Conservation (phyloP, 2,329 filamentous ascomycete species). For the Microsporum audouinii region DNA sequence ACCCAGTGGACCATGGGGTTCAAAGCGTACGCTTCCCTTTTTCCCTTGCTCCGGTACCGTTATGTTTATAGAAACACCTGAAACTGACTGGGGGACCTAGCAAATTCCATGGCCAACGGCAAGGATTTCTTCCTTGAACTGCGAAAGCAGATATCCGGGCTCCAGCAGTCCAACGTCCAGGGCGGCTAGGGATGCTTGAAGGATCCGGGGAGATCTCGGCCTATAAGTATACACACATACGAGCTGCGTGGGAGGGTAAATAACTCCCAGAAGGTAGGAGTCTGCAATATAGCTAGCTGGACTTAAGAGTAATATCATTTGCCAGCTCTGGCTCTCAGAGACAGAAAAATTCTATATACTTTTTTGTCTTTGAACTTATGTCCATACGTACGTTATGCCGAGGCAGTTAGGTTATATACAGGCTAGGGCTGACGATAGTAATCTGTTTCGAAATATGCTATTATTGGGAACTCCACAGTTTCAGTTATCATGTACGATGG, state of each 20-base stretch:
- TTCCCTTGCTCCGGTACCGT: neutral
- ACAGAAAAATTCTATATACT: neutral
- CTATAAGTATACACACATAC: neutral
- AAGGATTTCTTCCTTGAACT: slow-evolving; percentile 42
- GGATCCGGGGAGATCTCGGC: neutral
- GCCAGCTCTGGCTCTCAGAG: neutral
- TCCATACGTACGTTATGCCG: neutral
- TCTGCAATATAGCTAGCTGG: neutral
- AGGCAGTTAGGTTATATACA: neutral
- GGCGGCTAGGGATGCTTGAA: neutral
- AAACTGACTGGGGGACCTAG: slow-evolving; percentile 20
- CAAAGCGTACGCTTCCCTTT: slow-evolving; percentile 29
- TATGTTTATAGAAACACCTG: slow-evolving; percentile 2
- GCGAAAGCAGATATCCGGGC: slow-evolving; percentile 35
- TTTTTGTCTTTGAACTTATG: neutral
- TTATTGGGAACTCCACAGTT: neutral
- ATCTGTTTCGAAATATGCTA: neutral
- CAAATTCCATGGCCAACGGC: slow-evolving; percentile 38
- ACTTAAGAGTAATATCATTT: neutral
- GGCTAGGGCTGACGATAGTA: neutral
- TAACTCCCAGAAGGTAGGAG: neutral
- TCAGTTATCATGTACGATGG: neutral
- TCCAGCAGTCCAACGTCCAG: slow-evolving; percentile 22
- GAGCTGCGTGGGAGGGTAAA: neutral
- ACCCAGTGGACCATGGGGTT: slow-evolving; percentile 33